Conservation (phyloP, 2,329 filamentous ascomycete species). For the Lecanicillium sp. region DNA sequence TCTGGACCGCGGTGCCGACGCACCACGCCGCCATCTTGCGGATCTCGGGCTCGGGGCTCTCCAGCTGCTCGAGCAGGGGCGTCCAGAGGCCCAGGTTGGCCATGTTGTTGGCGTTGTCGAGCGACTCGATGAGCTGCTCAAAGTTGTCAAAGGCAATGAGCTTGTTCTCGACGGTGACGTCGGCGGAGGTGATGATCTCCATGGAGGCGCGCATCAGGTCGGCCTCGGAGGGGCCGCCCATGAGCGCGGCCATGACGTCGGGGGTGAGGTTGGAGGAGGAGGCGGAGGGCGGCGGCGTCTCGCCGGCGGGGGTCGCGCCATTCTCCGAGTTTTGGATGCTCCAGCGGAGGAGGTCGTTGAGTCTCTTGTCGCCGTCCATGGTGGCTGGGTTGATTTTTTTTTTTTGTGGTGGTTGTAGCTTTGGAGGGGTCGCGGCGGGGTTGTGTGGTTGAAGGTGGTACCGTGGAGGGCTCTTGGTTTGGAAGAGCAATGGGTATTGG, state of each 20-base stretch:
- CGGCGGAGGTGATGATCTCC: constrained; percentile 60
- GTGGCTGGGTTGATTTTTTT: neutral
- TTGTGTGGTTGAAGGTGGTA: neutral
- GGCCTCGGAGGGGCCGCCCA: constrained; percentile 81
- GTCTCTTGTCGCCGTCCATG: constrained; percentile 49
- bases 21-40: constrained; percentile 90
- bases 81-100: constrained; percentile 73
- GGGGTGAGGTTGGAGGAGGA: constrained; percentile 47
- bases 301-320: constrained; percentile 26
- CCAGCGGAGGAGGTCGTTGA: constrained; percentile 80
- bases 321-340: constrained; percentile 47
- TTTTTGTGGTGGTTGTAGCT: constrained; percentile 8
- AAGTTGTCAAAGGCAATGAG: constrained; percentile 89
- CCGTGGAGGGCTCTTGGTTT: neutral
- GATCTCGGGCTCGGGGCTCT: constrained; percentile 63
- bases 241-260: constrained; percentile 66
- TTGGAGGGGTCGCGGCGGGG: neutral
- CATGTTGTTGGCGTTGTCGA: constrained; percentile 97
- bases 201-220: constrained; percentile 87
- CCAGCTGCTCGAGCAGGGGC: constrained; percentile 66
- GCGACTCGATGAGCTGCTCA: constrained; percentile 82
- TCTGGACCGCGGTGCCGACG: constrained; percentile 90
- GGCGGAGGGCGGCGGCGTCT: constrained; percentile 23
- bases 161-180: constrained; percentile 66
- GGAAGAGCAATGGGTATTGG: no score